These are phyloP conservation scores for Corymbia calophylla DNA, from an alignment of 441 rosid species.

Conservation along the genomic window DNA sequence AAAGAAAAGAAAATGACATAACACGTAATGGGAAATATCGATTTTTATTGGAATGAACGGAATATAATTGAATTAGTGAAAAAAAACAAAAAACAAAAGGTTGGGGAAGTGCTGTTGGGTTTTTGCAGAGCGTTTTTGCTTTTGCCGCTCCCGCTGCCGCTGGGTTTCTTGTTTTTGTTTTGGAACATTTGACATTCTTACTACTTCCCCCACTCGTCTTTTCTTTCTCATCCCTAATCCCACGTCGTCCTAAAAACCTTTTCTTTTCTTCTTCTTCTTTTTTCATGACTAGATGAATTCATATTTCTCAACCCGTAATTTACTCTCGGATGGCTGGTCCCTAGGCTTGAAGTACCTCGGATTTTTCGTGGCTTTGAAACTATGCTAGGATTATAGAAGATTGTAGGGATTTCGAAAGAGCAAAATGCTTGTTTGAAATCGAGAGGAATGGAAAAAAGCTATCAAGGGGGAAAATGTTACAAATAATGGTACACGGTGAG, in stretches of 20 bases:
- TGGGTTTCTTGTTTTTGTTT: slow-evolving; percentile 14
- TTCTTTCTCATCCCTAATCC: not conserved
- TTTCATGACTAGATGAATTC: not conserved
- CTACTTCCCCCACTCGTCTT: slow-evolving; percentile 2
- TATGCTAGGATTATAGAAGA: not conserved
- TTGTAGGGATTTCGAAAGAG: not conserved
- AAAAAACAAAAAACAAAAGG: not conserved
- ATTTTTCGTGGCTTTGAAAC: not conserved
- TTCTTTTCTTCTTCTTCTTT: not conserved
- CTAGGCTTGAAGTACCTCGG: not conserved
- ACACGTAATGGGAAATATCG: not conserved
- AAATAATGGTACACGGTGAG: not conserved
- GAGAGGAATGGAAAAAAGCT: not conserved
- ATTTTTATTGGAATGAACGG: not conserved
- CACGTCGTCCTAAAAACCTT: not conserved
- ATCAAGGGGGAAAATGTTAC: not conserved
- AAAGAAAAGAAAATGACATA: not conserved
- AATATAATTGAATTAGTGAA: not conserved
- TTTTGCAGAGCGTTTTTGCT: not conserved
- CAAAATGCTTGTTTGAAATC: not conserved
- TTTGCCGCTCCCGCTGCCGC: slow-evolving; percentile 26
- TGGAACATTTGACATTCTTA: not conserved
- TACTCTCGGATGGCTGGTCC: not conserved
- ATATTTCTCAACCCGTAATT: not conserved
- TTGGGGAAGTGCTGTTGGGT: not conserved